Evolutionary conservation across 2,329 filamentous ascomycete genomes (phyloP).

Genomic region (Thelonectria discophora): DNA sequence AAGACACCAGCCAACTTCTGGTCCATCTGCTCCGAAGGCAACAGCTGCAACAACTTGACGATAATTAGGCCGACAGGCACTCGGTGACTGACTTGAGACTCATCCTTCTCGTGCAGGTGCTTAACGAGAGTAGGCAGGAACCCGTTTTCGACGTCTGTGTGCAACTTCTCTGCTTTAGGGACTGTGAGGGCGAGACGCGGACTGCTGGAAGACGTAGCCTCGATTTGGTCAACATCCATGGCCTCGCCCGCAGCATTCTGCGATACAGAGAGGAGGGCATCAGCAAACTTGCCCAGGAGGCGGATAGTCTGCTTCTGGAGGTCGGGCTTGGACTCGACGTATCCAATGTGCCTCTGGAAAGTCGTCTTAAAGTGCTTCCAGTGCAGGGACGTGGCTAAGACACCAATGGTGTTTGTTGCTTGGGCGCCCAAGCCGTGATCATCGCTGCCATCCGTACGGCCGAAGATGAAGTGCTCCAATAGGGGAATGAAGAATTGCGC

Average conservation of each 20-base stretch:
- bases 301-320: conserved; percentile 86
- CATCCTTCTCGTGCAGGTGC: conserved; percentile 93
- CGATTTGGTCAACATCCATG: conserved; percentile 54
- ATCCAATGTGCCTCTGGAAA: conserved; percentile 83
- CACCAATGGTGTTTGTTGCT: conserved; percentile 81
- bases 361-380: conserved; percentile 92
- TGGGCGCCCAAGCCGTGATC: conserved; percentile 89
- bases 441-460: conserved; percentile 75
- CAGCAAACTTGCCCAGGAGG: conserved; percentile 81
- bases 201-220: conserved; percentile 38
- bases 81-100: conserved; percentile 91
- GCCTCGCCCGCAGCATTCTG: conserved; percentile 48
- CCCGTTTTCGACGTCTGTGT: conserved; percentile 74
- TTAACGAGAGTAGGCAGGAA: conserved; percentile 82
- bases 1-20: conserved; percentile 82
- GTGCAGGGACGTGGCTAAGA: conserved; percentile 78
- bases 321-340: conserved; percentile 81
- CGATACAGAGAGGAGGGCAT: conserved; percentile 73
- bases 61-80: conserved; percentile 89
- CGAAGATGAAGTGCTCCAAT: conserved; percentile 93
- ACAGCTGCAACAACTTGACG: conserved; percentile 83
- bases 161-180: conserved; percentile 72
- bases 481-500: conserved; percentile 89
- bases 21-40: conserved; percentile 77
- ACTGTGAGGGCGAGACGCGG: conserved; percentile 69